Conservation (phyloP, 495 filamentous ascomycete species). For the Cercophora newfieldiana region DNA sequence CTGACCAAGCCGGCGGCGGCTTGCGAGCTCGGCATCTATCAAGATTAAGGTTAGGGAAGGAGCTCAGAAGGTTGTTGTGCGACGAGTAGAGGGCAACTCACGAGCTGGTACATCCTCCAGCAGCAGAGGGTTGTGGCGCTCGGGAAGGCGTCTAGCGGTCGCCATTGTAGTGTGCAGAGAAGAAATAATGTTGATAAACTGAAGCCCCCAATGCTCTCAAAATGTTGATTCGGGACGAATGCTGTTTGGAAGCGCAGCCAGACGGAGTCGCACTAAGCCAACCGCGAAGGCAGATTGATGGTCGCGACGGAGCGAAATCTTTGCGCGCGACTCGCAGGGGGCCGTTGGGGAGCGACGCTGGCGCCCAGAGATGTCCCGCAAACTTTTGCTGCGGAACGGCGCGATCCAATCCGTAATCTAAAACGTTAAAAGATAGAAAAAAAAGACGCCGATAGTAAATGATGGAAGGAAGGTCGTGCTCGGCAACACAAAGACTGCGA, state of each 20-base stretch:
- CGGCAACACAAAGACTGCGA: slow-evolving; percentile 5
- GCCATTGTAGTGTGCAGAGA: slow-evolving; percentile 51
- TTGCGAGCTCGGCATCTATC: slow-evolving; percentile 77
- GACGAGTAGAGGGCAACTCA: slow-evolving; percentile 33
- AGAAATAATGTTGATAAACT: background rate
- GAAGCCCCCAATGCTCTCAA: background rate
- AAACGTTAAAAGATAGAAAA: background rate
- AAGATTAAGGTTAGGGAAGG: background rate
- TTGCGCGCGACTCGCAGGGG: slow-evolving; percentile 33
- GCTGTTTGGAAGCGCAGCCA: slow-evolving; percentile 2
- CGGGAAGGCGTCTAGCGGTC: slow-evolving; percentile 61
- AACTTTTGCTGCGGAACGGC: background rate
- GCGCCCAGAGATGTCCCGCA: background rate
- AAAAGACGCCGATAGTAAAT: background rate
- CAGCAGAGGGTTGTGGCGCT: slow-evolving; percentile 74
- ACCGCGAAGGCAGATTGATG: slow-evolving; percentile 1
- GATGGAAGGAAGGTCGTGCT: slow-evolving; percentile 9
- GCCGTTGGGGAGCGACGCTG: background rate
- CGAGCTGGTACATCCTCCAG: slow-evolving; percentile 68
- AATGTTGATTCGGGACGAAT: background rate
- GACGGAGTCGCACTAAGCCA: background rate
- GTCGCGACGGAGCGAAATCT: slow-evolving; percentile 32
- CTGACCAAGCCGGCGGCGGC: slow-evolving; percentile 84
- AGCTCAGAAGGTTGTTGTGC: background rate
- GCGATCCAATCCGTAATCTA: background rate